A percentile compares a stretch with the other conserved stretches of the same genome.
Conservation (phyloP, 768 basidiomycete genomes). For the Trametes gibbosa region DNA sequence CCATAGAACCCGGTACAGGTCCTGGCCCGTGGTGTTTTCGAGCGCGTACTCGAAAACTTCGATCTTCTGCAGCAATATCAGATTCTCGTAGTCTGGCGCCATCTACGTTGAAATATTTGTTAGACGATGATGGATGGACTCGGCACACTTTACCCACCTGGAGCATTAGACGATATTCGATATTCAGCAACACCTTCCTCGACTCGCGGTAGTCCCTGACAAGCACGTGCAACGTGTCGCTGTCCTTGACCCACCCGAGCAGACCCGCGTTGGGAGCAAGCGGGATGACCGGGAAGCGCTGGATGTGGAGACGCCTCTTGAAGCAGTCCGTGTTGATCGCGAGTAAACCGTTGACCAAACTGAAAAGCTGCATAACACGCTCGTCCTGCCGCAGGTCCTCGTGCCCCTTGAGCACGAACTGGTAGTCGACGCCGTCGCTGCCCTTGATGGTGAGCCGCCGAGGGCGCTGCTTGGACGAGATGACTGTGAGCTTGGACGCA, state of each 20-base stretch:
- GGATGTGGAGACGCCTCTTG: conserved; percentile 93
- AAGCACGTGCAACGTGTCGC: conserved; percentile 93
- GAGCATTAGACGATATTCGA: conserved; percentile 98
- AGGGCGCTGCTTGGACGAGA: conserved; percentile 95
- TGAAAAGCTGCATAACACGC: conserved; percentile 98
- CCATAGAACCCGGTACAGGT: conserved; percentile 95
- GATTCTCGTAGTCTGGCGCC: conserved; percentile 97
- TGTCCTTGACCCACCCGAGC: conserved; percentile 93
- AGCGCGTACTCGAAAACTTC: conserved; percentile 99
- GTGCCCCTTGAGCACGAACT: conserved; percentile 92
- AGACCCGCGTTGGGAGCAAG: conserved; percentile 94
- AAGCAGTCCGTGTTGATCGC: conserved; percentile 93
- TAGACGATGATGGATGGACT: not conserved
- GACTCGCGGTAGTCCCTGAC: conserved; percentile 96
- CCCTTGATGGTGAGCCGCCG: conserved; percentile 85
- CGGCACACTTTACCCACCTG: conserved; percentile 51
- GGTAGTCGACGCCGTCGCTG: conserved; percentile 90
- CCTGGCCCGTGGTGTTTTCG: conserved; percentile 98
- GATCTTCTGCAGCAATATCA: conserved; percentile 93
- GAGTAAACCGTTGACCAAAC: conserved; percentile 92
- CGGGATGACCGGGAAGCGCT: conserved; percentile 89
- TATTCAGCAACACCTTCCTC: conserved; percentile 93
- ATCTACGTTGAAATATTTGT: conserved; percentile 53
- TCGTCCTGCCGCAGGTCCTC: conserved; percentile 99
- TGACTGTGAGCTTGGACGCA: conserved; percentile 86